These are phyloP conservation scores for Monosporozyma servazzii DNA, from an alignment of 805 yeast genomes.

Conservation along the genomic window DNA sequence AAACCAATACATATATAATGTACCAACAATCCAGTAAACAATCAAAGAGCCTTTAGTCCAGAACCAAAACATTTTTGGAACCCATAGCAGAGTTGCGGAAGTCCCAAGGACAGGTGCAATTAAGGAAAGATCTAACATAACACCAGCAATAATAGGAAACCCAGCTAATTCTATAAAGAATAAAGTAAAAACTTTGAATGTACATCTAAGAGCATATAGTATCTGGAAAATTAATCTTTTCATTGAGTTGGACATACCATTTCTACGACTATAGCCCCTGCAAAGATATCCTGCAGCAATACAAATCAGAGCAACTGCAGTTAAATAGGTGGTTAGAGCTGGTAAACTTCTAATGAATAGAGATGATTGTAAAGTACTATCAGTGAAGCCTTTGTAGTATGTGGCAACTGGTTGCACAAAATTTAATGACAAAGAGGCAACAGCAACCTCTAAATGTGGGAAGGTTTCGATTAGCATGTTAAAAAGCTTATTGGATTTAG, in stretches of 20 bases:
- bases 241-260: conserved; percentile 25
- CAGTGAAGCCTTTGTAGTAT: conserved; percentile 14
- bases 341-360: conserved; percentile 22
- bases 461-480: background rate
- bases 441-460: conserved; percentile 3
- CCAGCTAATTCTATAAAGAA: conserved; percentile 72
- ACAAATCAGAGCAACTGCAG: conserved; percentile 19
- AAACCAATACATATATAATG: conserved; percentile 76
- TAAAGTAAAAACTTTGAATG: conserved; percentile 65
- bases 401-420: conserved; percentile 5
- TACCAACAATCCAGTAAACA: conserved; percentile 63
- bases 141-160: conserved; percentile 84
- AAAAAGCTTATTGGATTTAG: conserved; percentile 1
- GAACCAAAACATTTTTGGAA: conserved; percentile 15
- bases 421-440: conserved; percentile 11
- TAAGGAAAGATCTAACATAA: conserved; percentile 58
- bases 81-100: conserved; percentile 12
- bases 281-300: conserved; percentile 17
- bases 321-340: conserved; percentile 21
- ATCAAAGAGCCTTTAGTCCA: conserved; percentile 23
- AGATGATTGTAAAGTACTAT: conserved; percentile 16
- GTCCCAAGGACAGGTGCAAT: conserved; percentile 21
- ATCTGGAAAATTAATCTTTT: conserved; percentile 43
- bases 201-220: conserved; percentile 46
- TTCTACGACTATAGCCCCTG: conserved; percentile 21